Percentiles rank a stretch among this genome's conserved stretches.
These are phyloP conservation scores for Aristolochia fimbriata DNA, from an alignment of 164 flowering plant genomes.

Conservation along the genomic window DNA sequence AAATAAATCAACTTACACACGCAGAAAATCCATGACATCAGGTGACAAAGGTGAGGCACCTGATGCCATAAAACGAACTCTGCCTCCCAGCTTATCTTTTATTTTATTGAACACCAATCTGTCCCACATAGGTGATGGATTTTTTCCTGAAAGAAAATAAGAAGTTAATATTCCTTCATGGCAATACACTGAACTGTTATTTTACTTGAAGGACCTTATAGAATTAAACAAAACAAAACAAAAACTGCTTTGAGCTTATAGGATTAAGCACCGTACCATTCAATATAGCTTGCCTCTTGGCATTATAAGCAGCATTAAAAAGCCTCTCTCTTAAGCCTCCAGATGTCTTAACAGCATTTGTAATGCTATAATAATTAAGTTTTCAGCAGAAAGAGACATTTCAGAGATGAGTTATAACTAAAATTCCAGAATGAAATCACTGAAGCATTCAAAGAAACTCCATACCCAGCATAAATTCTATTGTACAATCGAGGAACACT, in stretches of 20 bases:
- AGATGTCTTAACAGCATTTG: constrained; percentile 79
- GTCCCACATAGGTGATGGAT: constrained; percentile 93
- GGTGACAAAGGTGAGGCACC: constrained; percentile 99
- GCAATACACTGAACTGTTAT: neutral
- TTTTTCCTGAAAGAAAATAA: constrained; percentile 43
- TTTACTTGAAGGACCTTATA: neutral
- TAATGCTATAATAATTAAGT: constrained; percentile 46
- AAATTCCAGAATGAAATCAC: neutral
- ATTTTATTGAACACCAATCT: constrained; percentile 90
- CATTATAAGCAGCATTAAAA: constrained; percentile 82
- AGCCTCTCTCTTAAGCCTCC: constrained; percentile 73
- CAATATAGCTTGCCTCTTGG: constrained; percentile 84
- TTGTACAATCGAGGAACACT: constrained; percentile 96
- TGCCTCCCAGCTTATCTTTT: constrained; percentile 82
- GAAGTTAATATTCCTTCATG: neutral
- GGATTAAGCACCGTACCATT: constrained; percentile 39
- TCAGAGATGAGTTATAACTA: neutral
- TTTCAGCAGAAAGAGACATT: neutral
- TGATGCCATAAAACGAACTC: constrained; percentile 71
- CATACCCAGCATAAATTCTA: constrained; percentile 73
- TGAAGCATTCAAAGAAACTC: neutral
- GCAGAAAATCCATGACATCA: constrained; percentile 87
- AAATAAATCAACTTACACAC: constrained; percentile 57
- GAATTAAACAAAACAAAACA: neutral
- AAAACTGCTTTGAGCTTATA: neutral